Evolutionary conservation across 2,329 filamentous ascomycete genomes (phyloP).

Genomic region (Davidsoniella eucalypti): DNA sequence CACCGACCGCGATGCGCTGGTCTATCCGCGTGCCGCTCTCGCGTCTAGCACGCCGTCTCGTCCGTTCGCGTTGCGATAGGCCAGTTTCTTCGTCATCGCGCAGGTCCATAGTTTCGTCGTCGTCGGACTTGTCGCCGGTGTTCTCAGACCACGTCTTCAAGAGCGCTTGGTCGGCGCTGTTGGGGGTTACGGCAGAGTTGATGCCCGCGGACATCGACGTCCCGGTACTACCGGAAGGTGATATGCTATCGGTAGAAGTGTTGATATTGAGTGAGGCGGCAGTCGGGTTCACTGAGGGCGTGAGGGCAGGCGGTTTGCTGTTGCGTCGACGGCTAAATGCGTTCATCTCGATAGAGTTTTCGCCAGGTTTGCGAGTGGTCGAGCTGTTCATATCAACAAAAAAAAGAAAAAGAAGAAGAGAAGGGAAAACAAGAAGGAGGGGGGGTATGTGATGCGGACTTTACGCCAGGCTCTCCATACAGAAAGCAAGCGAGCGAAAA

Average conservation of each 20-base stretch:
- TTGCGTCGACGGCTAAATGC: slow-evolving; percentile 16
- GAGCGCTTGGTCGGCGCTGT: not conserved
- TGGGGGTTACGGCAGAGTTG: not conserved
- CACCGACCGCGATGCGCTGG: slow-evolving; percentile 44
- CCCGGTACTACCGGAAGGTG: too few relatives aligned
- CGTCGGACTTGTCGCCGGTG: slow-evolving; percentile 26
- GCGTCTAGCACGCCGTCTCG: slow-evolving; percentile 49
- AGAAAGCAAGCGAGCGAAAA: not conserved
- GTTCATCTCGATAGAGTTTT: slow-evolving; percentile 12
- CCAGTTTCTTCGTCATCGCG: slow-evolving; percentile 84
- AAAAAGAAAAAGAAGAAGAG: not conserved
- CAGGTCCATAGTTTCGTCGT: slow-evolving; percentile 53
- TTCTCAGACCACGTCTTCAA: slow-evolving; percentile 15
- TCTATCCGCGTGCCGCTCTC: slow-evolving; percentile 52
- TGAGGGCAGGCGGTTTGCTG: slow-evolving; percentile 10
- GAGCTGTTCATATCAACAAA: slow-evolving; percentile 8
- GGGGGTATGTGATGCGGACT: not conserved
- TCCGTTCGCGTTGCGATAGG: slow-evolving; percentile 56
- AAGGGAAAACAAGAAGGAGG: not conserved
- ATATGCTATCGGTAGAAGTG: too few relatives aligned
- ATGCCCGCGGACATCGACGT: too few relatives aligned
- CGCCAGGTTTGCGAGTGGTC: slow-evolving; percentile 2
- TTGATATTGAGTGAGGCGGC: not conserved
- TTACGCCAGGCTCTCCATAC: not conserved
- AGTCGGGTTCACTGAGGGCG: not conserved